Evolutionary conservation across 371 early-diverging fungal genomes (phyloP), one percentile per base, ranked within the genome.

Genomic region (Syncephalastrum contaminatum): DNA sequence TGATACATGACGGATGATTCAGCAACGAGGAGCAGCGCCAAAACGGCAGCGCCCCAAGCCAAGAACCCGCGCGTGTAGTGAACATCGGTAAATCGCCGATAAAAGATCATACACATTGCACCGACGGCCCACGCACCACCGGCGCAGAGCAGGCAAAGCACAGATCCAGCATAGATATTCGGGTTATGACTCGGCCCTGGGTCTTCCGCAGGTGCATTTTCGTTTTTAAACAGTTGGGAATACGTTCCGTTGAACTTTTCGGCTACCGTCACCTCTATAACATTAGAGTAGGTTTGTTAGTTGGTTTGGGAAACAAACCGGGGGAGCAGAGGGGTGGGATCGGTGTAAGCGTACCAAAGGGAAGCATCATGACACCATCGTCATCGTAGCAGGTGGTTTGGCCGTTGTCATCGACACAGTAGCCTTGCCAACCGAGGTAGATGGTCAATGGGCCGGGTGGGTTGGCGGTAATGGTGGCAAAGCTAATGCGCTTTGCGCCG

Each of bases 151-250:
- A 74, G 46, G 45, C 72, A 72, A 2, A 77, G 53, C 1, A 73
- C 66, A 1, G 64, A 58, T 4, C 70, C 74, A 21, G 70, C 65
- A 49, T 53, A 72, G 7, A 77, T 64, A 42, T 68, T 67, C 8
- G 74, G 72, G 55, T 77, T 66, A 40, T 77, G 78, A 21, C 67
- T 56, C 15, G 78, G 78, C 44, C 62, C 62, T 1, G 74, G 65
- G 4, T 53, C 50, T 18, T 74, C 58, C 15, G 54, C 56, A 8
- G 78, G 78, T 51, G 72, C 60, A 27, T 70, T n/a, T 22, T 45
- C 51, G 47, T 77, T 67, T 21, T 20, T 13, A 42, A 77, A 72
- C 24, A 73, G 22, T 1, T 54, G 42, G 4, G 74, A 72, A 57
- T 65, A 69, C 0, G 70, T 77, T 0, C 16, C 50, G 44, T 77